Percentiles rank a stretch among this genome's conserved stretches.
These are phyloP conservation scores for Rheum nobile DNA, from an alignment of 148 eudicot species.

Conservation along the genomic window DNA sequence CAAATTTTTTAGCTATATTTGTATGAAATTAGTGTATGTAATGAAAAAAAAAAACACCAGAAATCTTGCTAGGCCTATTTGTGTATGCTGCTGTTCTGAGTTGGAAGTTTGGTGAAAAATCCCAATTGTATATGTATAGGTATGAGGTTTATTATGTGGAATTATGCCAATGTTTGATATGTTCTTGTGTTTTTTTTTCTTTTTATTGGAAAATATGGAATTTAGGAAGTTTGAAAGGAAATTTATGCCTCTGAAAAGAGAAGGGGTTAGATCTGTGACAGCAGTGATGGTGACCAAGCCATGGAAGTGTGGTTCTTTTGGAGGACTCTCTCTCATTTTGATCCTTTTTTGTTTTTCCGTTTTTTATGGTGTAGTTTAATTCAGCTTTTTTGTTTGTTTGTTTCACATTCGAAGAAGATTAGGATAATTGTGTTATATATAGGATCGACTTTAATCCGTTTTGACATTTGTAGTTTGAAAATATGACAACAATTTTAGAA, in stretches of 20 bases:
- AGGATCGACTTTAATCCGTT: too few relatives aligned
- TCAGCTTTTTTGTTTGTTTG: not conserved
- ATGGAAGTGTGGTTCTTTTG: too few relatives aligned
- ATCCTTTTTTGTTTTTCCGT: too few relatives aligned
- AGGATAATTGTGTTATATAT: too few relatives aligned
- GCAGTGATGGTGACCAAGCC: not conserved
- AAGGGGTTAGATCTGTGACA: not conserved
- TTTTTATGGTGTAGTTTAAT: not conserved
- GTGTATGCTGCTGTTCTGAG: not conserved
- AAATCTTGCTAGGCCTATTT: not conserved
- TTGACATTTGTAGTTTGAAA: too few relatives aligned
- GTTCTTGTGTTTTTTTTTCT: not conserved
- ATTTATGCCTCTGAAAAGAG: not conserved
- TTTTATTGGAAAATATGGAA: not conserved
- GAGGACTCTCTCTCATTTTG: too few relatives aligned
- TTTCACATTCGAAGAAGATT: too few relatives aligned
- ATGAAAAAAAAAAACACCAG: not conserved
- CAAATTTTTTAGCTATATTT: not conserved
- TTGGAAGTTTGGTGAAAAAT: not conserved
- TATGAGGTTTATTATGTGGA: not conserved
- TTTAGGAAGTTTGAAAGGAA: not conserved
- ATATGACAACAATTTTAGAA: too few relatives aligned
- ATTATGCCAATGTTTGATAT: not conserved
- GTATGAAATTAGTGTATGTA: slow-evolving; percentile 2
- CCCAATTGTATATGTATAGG: slow-evolving; percentile 8